A percentile compares a stretch with the other conserved stretches of the same genome.
Evolutionary conservation across 805 yeast genomes (phyloP).

Genomic region (Monosporozyma servazzii): DNA sequence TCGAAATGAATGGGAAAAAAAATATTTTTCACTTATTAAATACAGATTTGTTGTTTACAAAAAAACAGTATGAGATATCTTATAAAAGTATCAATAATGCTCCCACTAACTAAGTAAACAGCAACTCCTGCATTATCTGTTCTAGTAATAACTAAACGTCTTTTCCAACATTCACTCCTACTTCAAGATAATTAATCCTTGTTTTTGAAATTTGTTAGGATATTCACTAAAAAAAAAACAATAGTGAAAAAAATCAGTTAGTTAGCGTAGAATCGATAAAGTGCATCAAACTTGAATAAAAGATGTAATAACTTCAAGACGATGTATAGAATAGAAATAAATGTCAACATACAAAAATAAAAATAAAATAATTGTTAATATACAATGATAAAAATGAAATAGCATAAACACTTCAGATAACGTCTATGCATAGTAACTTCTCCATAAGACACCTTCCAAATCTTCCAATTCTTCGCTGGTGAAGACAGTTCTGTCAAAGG

Average conservation of each 20-base stretch:
- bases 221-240: not conserved
- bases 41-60: not conserved
- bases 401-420: not conserved
- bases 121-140: not conserved
- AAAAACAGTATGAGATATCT: not conserved
- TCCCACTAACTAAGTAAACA: not conserved
- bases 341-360: not conserved
- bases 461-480: constrained; percentile 76
- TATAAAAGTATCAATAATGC: not conserved
- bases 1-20: not conserved
- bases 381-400: not conserved
- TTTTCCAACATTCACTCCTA: not conserved
- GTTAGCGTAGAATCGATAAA: not conserved
- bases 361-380: not conserved
- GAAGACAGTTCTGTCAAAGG: constrained; percentile 69
- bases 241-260: not conserved
- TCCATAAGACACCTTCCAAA: constrained; percentile 89
- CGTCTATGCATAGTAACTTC: constrained; percentile 71
- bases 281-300: not conserved
- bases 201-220: not conserved
- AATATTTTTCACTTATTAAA: not conserved
- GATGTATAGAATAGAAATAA: too few species aligned
- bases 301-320: not conserved
- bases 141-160: not conserved
- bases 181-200: not conserved